Percentiles rank a stretch among this genome's conserved stretches.
Evolutionary conservation across 495 filamentous ascomycete species (phyloP).

Genomic region (Aspergillus conjunctus): DNA sequence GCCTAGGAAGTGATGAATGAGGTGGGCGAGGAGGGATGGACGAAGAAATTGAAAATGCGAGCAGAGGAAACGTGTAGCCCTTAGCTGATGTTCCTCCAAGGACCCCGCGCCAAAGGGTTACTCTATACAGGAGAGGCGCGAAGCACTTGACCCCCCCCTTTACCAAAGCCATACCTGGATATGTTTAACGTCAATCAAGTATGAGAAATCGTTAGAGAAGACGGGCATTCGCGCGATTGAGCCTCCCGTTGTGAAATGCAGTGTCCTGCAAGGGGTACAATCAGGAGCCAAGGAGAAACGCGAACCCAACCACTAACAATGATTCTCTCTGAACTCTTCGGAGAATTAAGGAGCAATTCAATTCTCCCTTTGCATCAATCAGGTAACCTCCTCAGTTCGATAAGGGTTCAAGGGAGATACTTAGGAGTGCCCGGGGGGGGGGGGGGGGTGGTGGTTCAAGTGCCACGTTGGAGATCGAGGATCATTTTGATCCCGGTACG

Average conservation of each 20-base stretch:
- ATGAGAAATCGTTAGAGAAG: constrained; percentile 38
- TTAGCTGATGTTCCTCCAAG: constrained; percentile 31
- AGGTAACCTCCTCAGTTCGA: constrained; percentile 10
- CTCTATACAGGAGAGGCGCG: constrained; percentile 40
- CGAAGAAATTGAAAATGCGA: constrained; percentile 16
- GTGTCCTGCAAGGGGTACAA: constrained; percentile 43
- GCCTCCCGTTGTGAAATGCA: constrained; percentile 42
- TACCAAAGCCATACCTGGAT: constrained; percentile 49
- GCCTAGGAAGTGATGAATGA: constrained; percentile 14
- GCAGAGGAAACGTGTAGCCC: constrained; percentile 27
- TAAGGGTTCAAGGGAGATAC: constrained; percentile 15
- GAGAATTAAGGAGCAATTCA: constrained; percentile 20
- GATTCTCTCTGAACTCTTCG: constrained; percentile 26
- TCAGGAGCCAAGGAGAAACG: constrained; percentile 31
- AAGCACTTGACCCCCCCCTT: constrained; percentile 40
- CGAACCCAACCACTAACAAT: constrained; percentile 31
- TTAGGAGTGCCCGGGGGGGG: constrained; percentile 24
- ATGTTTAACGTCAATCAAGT: constrained; percentile 49
- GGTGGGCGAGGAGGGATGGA: constrained; percentile 15
- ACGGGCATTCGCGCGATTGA: constrained; percentile 21
- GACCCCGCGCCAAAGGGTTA: constrained; percentile 36
- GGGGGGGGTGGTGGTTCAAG: constrained; percentile 30
- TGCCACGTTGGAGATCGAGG: constrained; percentile 42
- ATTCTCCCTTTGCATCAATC: background rate
- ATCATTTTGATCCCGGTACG: constrained; percentile 59